These are phyloP conservation scores for Carex scoparia DNA, from an alignment of 176 grass and related monocot genomes.

Conservation along the genomic window DNA sequence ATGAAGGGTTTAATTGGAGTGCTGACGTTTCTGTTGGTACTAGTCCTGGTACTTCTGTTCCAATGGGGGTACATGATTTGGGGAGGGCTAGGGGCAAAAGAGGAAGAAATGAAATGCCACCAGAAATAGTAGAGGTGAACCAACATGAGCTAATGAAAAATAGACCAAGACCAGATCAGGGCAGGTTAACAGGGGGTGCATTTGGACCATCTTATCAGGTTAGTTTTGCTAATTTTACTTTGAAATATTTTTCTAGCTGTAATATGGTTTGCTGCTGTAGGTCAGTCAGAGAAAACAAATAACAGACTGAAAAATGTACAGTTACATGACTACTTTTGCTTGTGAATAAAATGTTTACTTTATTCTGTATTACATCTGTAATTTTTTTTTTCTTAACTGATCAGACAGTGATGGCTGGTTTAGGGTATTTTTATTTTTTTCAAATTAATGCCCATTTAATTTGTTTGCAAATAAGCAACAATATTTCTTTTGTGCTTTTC, in stretches of 20 bases:
- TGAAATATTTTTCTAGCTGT: background rate
- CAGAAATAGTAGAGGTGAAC: constrained; percentile 77
- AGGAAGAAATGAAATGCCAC: constrained; percentile 60
- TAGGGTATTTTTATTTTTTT: background rate
- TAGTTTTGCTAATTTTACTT: constrained; percentile 9
- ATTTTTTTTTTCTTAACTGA: background rate
- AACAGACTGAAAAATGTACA: background rate
- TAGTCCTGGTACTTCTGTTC: constrained; percentile 28
- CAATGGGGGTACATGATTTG: constrained; percentile 30
- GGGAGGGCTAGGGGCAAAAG: constrained; percentile 73
- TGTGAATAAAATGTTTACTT: background rate
- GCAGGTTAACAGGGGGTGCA: constrained; percentile 78
- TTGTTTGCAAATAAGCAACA: background rate
- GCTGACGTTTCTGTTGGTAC: constrained; percentile 36
- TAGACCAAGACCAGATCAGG: constrained; percentile 71
- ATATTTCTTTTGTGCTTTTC: background rate
- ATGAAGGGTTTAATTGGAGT: constrained; percentile 46
- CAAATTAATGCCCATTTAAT: background rate
- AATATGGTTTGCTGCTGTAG: background rate
- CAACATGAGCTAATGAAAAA: constrained; percentile 91
- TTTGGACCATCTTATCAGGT: constrained; percentile 97
- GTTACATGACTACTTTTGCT: background rate
- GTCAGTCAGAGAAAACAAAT: background rate
- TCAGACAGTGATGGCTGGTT: background rate
- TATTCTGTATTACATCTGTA: background rate